Conservation (phyloP, 2,329 filamentous ascomycete species). For the Ophidiomyces ophidiicola region DNA sequence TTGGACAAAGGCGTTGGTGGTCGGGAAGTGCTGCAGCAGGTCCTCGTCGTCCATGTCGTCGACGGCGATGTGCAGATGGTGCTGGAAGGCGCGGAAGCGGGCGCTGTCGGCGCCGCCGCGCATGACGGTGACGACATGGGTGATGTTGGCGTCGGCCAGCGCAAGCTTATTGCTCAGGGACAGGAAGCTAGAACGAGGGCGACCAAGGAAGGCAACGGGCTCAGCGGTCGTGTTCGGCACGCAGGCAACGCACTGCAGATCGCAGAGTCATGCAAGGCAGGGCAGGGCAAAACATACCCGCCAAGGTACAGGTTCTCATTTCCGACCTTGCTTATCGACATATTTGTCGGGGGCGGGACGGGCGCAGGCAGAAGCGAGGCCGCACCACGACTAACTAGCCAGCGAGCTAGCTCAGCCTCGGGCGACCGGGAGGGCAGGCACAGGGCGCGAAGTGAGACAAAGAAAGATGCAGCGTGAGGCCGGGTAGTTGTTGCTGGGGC, state of each 20-base stretch:
- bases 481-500: too few relatives aligned
- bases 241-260: not conserved
- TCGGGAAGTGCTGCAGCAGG: constrained; percentile 65
- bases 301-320: constrained; percentile 65
- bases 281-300: constrained; percentile 44
- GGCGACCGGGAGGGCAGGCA: too few relatives aligned
- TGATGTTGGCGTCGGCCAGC: constrained; percentile 62
- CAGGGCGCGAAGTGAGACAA: too few relatives aligned
- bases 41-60: constrained; percentile 88
- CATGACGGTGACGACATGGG: constrained; percentile 78
- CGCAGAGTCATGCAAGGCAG: not conserved
- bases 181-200: constrained; percentile 54
- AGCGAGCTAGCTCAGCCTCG: too few relatives aligned
- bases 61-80: constrained; percentile 70
- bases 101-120: constrained; percentile 47
- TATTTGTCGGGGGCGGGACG: constrained; percentile 11
- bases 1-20: constrained; percentile 72
- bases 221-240: not conserved
- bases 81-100: constrained; percentile 51
- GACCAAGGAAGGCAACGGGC: constrained; percentile 1
- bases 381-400: not conserved
- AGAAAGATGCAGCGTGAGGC: not conserved
- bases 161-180: constrained; percentile 59
- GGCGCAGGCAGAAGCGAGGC: not conserved
- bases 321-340: constrained; percentile 51